Percentiles rank a stretch among this genome's conserved stretches.
Conservation (phyloP, 2,329 filamentous ascomycete genomes). For the Ophiobolus disseminans region DNA sequence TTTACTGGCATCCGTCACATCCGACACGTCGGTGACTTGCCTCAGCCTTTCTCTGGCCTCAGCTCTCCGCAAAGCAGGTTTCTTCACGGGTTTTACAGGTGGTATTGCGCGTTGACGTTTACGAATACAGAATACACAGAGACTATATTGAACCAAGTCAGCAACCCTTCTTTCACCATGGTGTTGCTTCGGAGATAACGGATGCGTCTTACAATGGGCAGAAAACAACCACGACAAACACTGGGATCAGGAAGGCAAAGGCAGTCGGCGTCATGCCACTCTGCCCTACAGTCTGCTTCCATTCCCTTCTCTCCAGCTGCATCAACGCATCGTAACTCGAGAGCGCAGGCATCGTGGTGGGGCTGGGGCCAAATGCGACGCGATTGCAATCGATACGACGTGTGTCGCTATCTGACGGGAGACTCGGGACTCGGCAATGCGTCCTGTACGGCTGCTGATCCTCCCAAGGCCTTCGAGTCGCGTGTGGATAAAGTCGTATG, state of each 20-base stretch:
- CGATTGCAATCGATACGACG: not conserved
- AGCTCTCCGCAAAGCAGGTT: conserved; percentile 24
- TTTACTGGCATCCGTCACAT: conserved; percentile 3
- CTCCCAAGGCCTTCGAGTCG: too few species aligned
- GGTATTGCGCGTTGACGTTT: conserved; percentile 16
- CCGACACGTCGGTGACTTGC: conserved; percentile 29
- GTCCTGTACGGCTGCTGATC: not conserved
- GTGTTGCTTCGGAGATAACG: not conserved
- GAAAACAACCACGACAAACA: conserved; percentile 37
- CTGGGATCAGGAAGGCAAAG: conserved; percentile 37
- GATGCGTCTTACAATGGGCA: conserved; percentile 36
- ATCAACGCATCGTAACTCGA: conserved; percentile 3
- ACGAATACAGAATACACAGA: conserved; percentile 32
- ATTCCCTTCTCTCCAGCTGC: conserved; percentile 19
- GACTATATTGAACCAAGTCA: conserved; percentile 12
- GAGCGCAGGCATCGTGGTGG: conserved; percentile 19
- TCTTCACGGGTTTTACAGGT: conserved; percentile 15
- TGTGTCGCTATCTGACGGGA: conserved; percentile 1
- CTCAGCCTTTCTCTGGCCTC: conserved; percentile 31
- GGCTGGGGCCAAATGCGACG: not conserved
- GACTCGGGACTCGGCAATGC: not conserved
- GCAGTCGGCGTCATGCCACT: conserved; percentile 36
- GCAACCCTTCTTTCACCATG: not conserved
- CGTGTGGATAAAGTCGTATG: too few species aligned
- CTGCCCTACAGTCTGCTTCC: conserved; percentile 23